A percentile compares a stretch with the other conserved stretches of the same genome.
Conservation (phyloP, 2,329 filamentous ascomycete genomes). For the Daldinia sp. region DNA sequence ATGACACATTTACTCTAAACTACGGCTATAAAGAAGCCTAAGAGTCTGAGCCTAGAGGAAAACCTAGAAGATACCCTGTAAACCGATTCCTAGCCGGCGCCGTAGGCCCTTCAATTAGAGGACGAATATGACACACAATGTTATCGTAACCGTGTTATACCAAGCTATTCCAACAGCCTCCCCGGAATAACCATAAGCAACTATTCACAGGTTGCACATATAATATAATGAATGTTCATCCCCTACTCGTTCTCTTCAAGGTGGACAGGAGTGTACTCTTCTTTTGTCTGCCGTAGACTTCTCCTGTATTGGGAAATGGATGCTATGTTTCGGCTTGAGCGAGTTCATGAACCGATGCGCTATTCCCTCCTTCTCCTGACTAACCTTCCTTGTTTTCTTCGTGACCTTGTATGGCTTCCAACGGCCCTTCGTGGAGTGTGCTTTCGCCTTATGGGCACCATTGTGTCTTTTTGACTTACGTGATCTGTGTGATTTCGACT, state of each 20-base stretch:
- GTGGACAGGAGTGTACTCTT: conserved; percentile 37
- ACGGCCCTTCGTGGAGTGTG: conserved; percentile 13
- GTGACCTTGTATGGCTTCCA: conserved; percentile 13
- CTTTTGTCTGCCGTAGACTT: conserved; percentile 18
- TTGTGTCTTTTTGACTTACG: conserved; percentile 26
- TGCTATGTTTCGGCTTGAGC: conserved; percentile 33
- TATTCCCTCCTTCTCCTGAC: conserved; percentile 11
- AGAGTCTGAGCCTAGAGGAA: neutral
- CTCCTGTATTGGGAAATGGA: conserved; percentile 29
- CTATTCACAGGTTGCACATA: neutral
- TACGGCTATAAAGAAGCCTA: neutral
- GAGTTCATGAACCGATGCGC: conserved; percentile 27
- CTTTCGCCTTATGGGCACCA: conserved; percentile 8
- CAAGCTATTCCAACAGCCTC: neutral
- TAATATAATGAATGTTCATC: neutral
- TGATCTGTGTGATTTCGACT: conserved; percentile 20
- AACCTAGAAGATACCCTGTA: neutral
- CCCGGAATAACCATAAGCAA: neutral
- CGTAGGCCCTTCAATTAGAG: neutral
- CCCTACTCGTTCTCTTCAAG: neutral
- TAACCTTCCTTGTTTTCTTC: neutral
- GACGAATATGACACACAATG: neutral
- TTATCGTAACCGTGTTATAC: neutral
- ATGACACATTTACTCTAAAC: neutral
- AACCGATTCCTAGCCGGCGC: neutral